phyloP scores from a whole-genome alignment of 2,329 filamentous ascomycete genomes.

The Leptographium lundbergii region DNA sequence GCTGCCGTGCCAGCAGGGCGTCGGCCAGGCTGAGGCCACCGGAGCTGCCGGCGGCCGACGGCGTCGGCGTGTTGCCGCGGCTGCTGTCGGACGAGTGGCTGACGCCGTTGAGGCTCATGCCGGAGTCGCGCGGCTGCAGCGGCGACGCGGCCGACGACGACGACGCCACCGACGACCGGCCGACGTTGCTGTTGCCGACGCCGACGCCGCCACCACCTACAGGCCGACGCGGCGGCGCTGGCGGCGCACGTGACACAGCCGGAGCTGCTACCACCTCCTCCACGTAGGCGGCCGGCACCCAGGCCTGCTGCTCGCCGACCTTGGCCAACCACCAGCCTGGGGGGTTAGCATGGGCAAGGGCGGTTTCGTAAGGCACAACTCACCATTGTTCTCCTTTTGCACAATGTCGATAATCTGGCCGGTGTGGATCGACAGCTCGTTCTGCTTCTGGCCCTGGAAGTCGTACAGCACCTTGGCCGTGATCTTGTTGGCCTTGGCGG shows the following conservation, averaged over 20 bases:
- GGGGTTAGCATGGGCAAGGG: neutral
- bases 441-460: slow-evolving; percentile 71
- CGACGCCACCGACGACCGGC: slow-evolving; percentile 46
- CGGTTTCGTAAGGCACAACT: too few relatives aligned
- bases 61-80: slow-evolving; percentile 58
- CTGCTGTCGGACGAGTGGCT: slow-evolving; percentile 34
- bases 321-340: slow-evolving; percentile 94
- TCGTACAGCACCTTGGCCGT: slow-evolving; percentile 88
- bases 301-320: slow-evolving; percentile 61
- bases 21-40: slow-evolving; percentile 67
- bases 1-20: slow-evolving; percentile 64
- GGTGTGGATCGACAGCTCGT: slow-evolving; percentile 69
- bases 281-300: slow-evolving; percentile 89
- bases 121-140: slow-evolving; percentile 57
- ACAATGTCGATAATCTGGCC: slow-evolving; percentile 79
- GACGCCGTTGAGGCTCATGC: slow-evolving; percentile 44
- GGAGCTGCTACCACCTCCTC: slow-evolving; percentile 61
- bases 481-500: slow-evolving; percentile 55
- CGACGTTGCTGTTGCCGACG: slow-evolving; percentile 49
- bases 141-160: neutral
- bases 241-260: slow-evolving; percentile 51
- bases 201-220: slow-evolving; percentile 21
- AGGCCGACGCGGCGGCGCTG: slow-evolving; percentile 65
- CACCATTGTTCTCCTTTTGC: slow-evolving; percentile 92
- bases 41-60: slow-evolving; percentile 58